Evolutionary conservation across 768 basidiomycete genomes (phyloP), one percentile per base, ranked within the genome.

Genomic region (Lentinula boryana): DNA sequence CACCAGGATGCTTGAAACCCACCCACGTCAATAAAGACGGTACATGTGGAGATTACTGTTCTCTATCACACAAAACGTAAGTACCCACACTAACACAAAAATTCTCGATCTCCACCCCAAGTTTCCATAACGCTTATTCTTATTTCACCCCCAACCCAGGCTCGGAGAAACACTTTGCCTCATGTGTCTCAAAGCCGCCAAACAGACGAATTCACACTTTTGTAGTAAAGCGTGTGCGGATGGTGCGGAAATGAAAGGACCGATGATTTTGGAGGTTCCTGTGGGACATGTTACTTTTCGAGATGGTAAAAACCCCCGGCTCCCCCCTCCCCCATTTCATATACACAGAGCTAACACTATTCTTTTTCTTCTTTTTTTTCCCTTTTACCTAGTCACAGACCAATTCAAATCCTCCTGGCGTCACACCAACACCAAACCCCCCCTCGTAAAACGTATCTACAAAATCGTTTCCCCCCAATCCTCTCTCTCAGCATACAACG

Each of bases 381-480:
- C n/a, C 10, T 38, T 12, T 35, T 21, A 27, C 12, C 0, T 60
- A 87, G 86, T 87, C 33, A 73, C 78, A 23, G 84, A 85, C 65
- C 87, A 88, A 65, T 89, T 89, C 75, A 85, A 82, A 65, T 64
- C 80, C 58, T 85, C 86, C 21, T 89, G 87, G 87, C 78, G 86
- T 62, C 87, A 88, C 65, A 72, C 65, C 46, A 75, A 79, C 21
- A 81, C 80, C 16, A 44, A 70, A 15, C 84, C 86, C 62, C 87
- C 87, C 7, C 72, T 78, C 32, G 86, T 89, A 2, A 74, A 77
- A 57, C 78, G 75, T 57, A 74, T 89, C 54, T 89, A 88, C 75
- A 89, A 88, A 74, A 81, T 89, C 64, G 68, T 86, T 7, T 70
- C 76, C 9, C 73, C 83, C 3, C 73, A 79, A 32, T 70, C 76